Conservation (phyloP, 2,329 filamentous ascomycete genomes). For the Pestalotiopsis sp. region DNA sequence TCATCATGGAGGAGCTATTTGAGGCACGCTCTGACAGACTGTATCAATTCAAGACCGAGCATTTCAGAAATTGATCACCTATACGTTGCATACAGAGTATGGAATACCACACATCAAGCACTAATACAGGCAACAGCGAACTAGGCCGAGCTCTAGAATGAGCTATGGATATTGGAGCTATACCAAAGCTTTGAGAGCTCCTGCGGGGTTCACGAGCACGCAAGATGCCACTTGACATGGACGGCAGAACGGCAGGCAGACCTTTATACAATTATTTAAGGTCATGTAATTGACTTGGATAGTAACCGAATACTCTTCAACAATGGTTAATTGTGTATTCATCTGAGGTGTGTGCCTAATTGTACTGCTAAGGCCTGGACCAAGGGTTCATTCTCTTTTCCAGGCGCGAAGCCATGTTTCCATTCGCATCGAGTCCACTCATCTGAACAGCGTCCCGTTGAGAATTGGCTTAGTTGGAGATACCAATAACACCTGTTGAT, state of each 20-base stretch:
- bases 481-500: constrained; percentile 78
- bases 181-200: not conserved
- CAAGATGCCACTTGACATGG: not conserved
- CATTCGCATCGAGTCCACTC: not conserved
- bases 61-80: too few relatives aligned
- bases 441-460: not conserved
- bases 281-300: too few relatives aligned
- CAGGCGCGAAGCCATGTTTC: not conserved
- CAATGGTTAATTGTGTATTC: too few relatives aligned
- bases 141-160: not conserved
- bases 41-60: too few relatives aligned
- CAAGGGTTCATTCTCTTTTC: not conserved
- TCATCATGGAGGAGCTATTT: too few relatives aligned
- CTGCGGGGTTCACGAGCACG: not conserved
- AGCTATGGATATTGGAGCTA: not conserved
- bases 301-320: too few relatives aligned
- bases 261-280: not conserved
- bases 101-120: not conserved
- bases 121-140: not conserved
- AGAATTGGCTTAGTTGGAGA: constrained; percentile 62
- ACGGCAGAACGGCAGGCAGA: too few relatives aligned
- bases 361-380: too few relatives aligned
- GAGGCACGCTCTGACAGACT: too few relatives aligned
- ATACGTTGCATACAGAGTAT: too few relatives aligned
- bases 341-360: too few relatives aligned